Conservation (phyloP, 1,284 basidiomycete species). For the Grifola frondosa region DNA sequence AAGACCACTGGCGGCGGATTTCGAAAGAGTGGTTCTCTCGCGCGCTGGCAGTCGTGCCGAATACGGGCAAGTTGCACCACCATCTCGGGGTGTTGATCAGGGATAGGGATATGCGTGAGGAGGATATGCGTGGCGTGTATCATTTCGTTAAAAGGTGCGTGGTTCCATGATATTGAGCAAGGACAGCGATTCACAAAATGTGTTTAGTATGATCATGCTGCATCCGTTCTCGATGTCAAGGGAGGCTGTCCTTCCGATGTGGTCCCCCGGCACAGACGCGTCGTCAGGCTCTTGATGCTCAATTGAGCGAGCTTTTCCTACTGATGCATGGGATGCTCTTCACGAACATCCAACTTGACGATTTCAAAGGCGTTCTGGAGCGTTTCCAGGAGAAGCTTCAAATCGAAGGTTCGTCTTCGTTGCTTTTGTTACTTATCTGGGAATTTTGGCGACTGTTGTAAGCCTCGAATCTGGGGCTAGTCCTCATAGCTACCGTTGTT, state of each 20-base stretch:
- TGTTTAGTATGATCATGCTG: conserved; percentile 76
- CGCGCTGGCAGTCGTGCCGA: conserved; percentile 86
- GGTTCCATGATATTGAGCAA: conserved; percentile 1
- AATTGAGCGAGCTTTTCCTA: conserved; percentile 82
- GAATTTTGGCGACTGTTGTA: no score
- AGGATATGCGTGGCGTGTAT: conserved; percentile 87
- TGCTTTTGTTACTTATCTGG: no score
- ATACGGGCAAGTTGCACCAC: conserved; percentile 90
- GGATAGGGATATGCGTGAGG: conserved; percentile 81
- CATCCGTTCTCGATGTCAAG: conserved; percentile 86
- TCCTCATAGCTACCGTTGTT: no score
- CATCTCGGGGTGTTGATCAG: conserved; percentile 89
- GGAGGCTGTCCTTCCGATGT: conserved; percentile 84
- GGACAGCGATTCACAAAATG: conserved; percentile 12
- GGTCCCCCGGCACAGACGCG: conserved; percentile 78
- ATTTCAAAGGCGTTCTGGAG: conserved; percentile 79
- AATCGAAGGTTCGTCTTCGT: conserved; percentile 76
- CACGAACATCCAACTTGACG: conserved; percentile 91
- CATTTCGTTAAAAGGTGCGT: conserved; percentile 93
- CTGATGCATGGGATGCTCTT: conserved; percentile 95
- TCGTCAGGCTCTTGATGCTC: conserved; percentile 74
- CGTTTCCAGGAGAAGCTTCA: conserved; percentile 85
- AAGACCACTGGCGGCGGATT: conserved; percentile 88
- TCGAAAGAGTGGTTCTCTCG: conserved; percentile 93
- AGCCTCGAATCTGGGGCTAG: no score